Evolutionary conservation across 345 rosid genomes (phyloP).

Genomic region (Passiflora organensis): DNA sequence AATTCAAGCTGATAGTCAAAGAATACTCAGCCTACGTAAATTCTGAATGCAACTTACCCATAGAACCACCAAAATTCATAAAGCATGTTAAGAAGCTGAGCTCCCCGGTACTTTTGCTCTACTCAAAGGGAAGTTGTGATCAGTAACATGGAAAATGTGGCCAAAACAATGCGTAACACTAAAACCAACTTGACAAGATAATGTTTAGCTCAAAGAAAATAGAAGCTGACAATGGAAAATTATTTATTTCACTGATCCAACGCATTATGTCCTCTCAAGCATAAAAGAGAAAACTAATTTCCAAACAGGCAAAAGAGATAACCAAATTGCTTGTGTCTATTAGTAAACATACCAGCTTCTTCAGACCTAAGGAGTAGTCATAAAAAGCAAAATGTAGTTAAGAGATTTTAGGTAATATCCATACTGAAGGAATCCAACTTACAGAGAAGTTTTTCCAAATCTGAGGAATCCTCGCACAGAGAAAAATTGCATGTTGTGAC

Average conservation of each 20-base stretch:
- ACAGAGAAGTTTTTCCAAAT: slow-evolving; percentile 83
- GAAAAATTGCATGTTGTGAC: slow-evolving; percentile 90
- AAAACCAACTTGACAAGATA: too few relatives aligned
- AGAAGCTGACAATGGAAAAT: background rate
- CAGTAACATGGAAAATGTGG: background rate
- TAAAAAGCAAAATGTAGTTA: background rate
- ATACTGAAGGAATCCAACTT: slow-evolving; percentile 22
- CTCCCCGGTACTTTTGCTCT: slow-evolving; percentile 90
- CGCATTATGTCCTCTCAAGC: too few relatives aligned
- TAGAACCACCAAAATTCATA: slow-evolving; percentile 69
- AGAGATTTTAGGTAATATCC: background rate
- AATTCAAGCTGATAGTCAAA: background rate
- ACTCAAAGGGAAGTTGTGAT: slow-evolving; percentile 15
- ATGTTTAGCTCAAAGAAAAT: too few relatives aligned
- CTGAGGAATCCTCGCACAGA: slow-evolving; percentile 89
- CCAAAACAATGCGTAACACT: background rate
- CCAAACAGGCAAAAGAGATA: too few relatives aligned
- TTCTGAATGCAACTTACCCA: slow-evolving; percentile 45
- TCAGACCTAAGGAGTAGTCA: background rate
- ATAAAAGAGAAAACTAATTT: too few relatives aligned
- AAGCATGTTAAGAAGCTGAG: slow-evolving; percentile 88
- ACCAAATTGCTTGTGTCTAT: too few relatives aligned
- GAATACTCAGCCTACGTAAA: background rate
- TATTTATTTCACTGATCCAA: too few relatives aligned
- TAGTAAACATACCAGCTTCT: too few relatives aligned